Evolutionary conservation across 2,329 filamentous ascomycete species (phyloP), one percentile per base, ranked within the genome.

Genomic region (Emmonsiellopsis sp.): DNA sequence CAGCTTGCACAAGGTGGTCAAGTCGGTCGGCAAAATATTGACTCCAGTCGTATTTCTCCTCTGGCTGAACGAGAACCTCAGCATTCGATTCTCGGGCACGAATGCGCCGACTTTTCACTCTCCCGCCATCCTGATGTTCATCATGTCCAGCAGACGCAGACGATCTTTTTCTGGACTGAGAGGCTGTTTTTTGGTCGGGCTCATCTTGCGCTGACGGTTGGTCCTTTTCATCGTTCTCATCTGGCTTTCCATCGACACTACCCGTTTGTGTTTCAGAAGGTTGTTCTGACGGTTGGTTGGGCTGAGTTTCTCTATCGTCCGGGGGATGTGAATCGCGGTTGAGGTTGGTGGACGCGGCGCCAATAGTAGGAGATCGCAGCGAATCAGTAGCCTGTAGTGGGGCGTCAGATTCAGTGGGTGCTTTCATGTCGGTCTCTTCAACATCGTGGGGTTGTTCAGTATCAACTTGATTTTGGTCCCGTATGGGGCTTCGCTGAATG

Each of bases 41-140:
- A 42, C 51, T 50, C 45, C 73, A 71, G 55, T 83, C 80, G 42
- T 79, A 75, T 32, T 71, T 67, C 13, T 73, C 67, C 17, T 76
- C 75, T 5, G 69, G 67, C 34, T 74, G 74, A 9, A 69, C 63
- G 13, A 67, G 63, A 32, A 66, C 65, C 34, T 81, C 78, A 6
- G 71, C 72, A 49, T 77, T 71, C 7, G 78, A 79, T 57, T 83
- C 81, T 56, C 82, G 75, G 33, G 80, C 79, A 51, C 81, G 77
- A 14, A 82, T 77, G 37, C 82, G 75, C 61, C 82, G 81, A 63
- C 81, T 84, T 60, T 81, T 81, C 10, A 72, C 69, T 47, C 82
- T 74, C 17, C 76, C 75, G 49, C 77, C 77, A 56, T 84, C 81
- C 10, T 70, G 70, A 10, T 72, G 74, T 50, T 84, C 82, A 2